Evolutionary conservation across 108 stramenopile genomes (phyloP).

Genomic region (Aurantiochytrium sp.): DNA sequence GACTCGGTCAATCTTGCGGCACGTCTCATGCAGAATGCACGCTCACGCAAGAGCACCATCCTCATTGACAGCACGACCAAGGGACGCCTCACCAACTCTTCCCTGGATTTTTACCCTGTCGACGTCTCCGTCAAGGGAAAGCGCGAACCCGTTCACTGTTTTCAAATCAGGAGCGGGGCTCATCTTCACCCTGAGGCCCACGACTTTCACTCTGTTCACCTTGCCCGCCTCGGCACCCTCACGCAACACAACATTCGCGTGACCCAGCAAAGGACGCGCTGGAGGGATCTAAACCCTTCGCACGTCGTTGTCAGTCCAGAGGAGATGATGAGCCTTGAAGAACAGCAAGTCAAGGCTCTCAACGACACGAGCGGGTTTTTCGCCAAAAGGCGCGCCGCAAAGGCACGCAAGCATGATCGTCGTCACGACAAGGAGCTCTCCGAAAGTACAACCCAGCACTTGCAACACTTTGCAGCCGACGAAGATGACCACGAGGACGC

Average conservation of each 20-base stretch:
- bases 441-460: background rate
- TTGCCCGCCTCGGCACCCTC: background rate
- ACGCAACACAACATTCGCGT: background rate
- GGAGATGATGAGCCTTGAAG: background rate
- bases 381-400: background rate
- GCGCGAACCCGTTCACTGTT: background rate
- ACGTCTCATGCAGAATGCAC: constrained; percentile 44
- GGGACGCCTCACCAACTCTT: background rate
- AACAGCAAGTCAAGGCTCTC: background rate
- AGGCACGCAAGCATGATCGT: background rate
- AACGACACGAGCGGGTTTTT: background rate
- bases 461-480: background rate
- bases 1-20: constrained; percentile 53
- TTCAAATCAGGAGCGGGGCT: background rate
- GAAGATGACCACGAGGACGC: background rate
- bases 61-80: background rate
- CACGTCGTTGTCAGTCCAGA: background rate
- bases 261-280: background rate
- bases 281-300: background rate
- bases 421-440: background rate
- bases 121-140: background rate
- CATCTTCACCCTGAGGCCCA: background rate
- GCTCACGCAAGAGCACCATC: background rate
- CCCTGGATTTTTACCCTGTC: background rate
- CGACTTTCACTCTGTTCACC: background rate